These are phyloP conservation scores for Tilletia horrida DNA, from an alignment of 1,284 basidiomycete species.

Conservation along the genomic window DNA sequence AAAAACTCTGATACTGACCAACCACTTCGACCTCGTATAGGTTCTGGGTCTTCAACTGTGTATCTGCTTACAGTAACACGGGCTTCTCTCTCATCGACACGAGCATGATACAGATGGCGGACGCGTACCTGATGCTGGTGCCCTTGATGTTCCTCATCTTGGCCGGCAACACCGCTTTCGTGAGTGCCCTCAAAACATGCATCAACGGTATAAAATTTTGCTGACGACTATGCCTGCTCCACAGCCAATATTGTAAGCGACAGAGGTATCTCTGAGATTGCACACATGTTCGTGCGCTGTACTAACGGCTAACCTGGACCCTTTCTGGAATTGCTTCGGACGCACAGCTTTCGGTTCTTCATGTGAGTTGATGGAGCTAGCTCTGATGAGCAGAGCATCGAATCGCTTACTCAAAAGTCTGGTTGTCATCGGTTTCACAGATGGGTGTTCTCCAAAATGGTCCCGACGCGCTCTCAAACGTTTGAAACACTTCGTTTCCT, in stretches of 20 bases:
- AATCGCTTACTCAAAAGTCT: background rate
- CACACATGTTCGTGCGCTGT: background rate
- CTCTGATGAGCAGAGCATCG: background rate
- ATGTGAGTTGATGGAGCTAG: constrained; percentile 30
- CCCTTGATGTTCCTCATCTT: constrained; percentile 67
- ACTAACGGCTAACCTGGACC: background rate
- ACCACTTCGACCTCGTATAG: constrained; percentile 50
- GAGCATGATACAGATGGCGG: constrained; percentile 79
- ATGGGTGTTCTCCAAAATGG: constrained; percentile 71
- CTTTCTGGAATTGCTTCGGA: background rate
- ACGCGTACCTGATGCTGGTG: constrained; percentile 75
- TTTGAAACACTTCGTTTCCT: constrained; percentile 85
- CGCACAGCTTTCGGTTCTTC: constrained; percentile 43
- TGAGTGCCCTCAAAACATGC: constrained; percentile 20
- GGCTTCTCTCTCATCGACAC: constrained; percentile 83
- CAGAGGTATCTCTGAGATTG: too few species aligned
- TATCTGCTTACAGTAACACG: constrained; percentile 84
- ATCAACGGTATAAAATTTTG: background rate
- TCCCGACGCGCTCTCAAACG: constrained; percentile 63
- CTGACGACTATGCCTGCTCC: background rate
- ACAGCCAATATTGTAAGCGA: constrained; percentile 10
- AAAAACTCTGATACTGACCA: background rate
- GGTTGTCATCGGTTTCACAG: background rate
- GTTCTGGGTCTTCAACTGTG: constrained; percentile 81
- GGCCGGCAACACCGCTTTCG: constrained; percentile 81